These are phyloP conservation scores for Monosporascus sp. DNA, from an alignment of 2,329 filamentous ascomycete genomes.

Conservation along the genomic window DNA sequence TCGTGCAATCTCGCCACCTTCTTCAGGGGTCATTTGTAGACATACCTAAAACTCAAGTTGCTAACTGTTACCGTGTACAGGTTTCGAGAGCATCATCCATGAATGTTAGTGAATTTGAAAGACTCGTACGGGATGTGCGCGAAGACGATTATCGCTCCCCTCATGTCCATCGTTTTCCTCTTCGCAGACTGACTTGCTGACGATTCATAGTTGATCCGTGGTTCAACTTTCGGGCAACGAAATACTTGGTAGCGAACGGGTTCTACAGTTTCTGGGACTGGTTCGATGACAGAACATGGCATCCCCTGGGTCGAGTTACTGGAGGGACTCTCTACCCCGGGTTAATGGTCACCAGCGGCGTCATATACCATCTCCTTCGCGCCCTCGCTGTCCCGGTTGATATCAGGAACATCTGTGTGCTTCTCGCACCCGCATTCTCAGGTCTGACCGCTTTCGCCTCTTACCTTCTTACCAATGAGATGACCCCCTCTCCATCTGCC, in stretches of 20 bases:
- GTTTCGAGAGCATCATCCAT: slow-evolving; percentile 99
- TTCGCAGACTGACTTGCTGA: slow-evolving; percentile 16
- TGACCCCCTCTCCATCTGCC: slow-evolving; percentile 91
- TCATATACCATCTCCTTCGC: slow-evolving; percentile 90
- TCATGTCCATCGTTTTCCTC: slow-evolving; percentile 16
- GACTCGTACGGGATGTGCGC: neutral
- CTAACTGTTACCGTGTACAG: slow-evolving; percentile 35
- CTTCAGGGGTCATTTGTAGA: too few relatives aligned
- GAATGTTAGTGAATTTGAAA: slow-evolving; percentile 67
- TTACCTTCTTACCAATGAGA: slow-evolving; percentile 94
- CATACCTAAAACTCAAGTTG: neutral
- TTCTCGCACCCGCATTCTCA: slow-evolving; percentile 91
- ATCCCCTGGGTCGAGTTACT: slow-evolving; percentile 95
- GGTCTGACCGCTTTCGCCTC: slow-evolving; percentile 88
- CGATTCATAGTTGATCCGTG: slow-evolving; percentile 79
- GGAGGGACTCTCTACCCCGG: slow-evolving; percentile 98
- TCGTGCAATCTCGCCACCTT: too few relatives aligned
- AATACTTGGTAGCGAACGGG: slow-evolving; percentile 93
- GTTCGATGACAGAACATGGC: slow-evolving; percentile 99
- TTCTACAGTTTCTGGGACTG: slow-evolving; percentile 99
- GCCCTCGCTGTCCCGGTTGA: slow-evolving; percentile 88
- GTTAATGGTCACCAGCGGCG: slow-evolving; percentile 97
- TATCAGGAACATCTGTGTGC: slow-evolving; percentile 97
- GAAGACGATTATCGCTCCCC: slow-evolving; percentile 2
- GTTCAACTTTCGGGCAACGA: slow-evolving; percentile 99